Evolutionary conservation across 352 stramenopile species (phyloP).

Genomic region (Phytopythium boreale): DNA sequence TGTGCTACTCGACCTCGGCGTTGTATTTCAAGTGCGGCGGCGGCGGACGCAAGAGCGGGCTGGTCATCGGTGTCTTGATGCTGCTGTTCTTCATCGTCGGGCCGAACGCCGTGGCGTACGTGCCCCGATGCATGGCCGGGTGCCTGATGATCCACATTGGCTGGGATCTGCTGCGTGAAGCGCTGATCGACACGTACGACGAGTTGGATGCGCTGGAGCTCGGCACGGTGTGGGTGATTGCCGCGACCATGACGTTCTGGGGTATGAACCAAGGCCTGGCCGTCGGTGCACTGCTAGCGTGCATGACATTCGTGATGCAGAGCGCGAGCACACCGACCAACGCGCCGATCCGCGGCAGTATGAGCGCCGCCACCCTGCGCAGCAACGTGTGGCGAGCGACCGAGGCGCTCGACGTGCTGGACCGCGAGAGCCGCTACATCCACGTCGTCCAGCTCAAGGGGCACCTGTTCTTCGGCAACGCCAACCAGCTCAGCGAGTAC

Average conservation of each 20-base stretch:
- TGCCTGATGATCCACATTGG: slow-evolving; percentile 92
- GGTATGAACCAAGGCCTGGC: slow-evolving; percentile 91
- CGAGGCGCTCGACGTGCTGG: slow-evolving; percentile 77
- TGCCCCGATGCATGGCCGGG: slow-evolving; percentile 91
- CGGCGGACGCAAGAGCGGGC: slow-evolving; percentile 51
- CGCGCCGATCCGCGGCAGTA: slow-evolving; percentile 87
- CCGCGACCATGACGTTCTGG: slow-evolving; percentile 89
- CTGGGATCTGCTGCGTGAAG: slow-evolving; percentile 87
- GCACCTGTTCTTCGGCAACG: slow-evolving; percentile 90
- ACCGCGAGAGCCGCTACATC: slow-evolving; percentile 76
- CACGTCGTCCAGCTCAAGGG: slow-evolving; percentile 77
- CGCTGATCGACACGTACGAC: slow-evolving; percentile 83
- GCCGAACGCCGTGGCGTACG: slow-evolving; percentile 77
- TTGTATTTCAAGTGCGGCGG: slow-evolving; percentile 90
- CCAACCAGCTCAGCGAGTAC: slow-evolving; percentile 87
- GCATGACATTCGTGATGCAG: slow-evolving; percentile 90
- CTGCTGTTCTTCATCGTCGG: slow-evolving; percentile 88
- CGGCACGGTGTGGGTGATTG: slow-evolving; percentile 88
- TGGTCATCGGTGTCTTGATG: slow-evolving; percentile 67
- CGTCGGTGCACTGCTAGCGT: slow-evolving; percentile 83
- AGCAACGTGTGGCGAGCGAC: slow-evolving; percentile 72
- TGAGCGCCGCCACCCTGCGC: slow-evolving; percentile 89
- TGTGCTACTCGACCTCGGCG: slow-evolving; percentile 86
- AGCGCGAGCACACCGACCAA: slow-evolving; percentile 79
- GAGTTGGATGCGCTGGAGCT: slow-evolving; percentile 91